Evolutionary conservation across 140 eudicot genomes (phyloP), one percentile per base, ranked within the genome.

Genomic region (Bidens hawaiensis): DNA sequence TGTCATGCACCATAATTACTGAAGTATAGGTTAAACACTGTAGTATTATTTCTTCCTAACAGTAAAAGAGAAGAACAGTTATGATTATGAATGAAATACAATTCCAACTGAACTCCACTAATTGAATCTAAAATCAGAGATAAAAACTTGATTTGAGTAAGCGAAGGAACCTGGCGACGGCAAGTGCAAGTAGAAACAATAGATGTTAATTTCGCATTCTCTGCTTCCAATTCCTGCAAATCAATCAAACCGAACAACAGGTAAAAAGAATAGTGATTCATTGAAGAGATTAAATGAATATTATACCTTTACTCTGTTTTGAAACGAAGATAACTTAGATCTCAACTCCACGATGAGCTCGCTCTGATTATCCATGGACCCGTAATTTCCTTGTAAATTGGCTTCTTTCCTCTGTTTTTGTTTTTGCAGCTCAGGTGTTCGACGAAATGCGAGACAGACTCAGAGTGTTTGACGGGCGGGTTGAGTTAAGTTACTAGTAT

Each of bases 161-260:
- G n/a, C n/a, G n/a, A n/a, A n/a, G n/a, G 43, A 36, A 36, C 96
- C 96, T 90, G 76, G 51, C 48, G 83, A 72, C 97, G 80, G 49
- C 67, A 53, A 53, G 38, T 27, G 83, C 96, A 90, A n/a, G 34
- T 75, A 24, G 90, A 77, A 58, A 84, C 74, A 61, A 64, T 73
- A 18, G 73, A 61, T 4, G 76, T 75, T 57, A 90, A 55, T 58
- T 71, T 74, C 22, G 85, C 94, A 51, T 90, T 87, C 65, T 82
- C 88, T 64, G 77, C 53, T 73, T 90, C 94, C 19, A 90, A 46
- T 50, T 90, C 94, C 97, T 90, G 82, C 10, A 26, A 18, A 55
- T 69, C 40, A 27, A 41, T n/a, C 30, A 67, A 17, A 56, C 43
- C 12, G 3, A n/a, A 13, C 12, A 38, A 46, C 14, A 31, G 18